phyloP scores from a whole-genome alignment of 192 early-diverging fungal species.

The Glomus cerebriforme region DNA sequence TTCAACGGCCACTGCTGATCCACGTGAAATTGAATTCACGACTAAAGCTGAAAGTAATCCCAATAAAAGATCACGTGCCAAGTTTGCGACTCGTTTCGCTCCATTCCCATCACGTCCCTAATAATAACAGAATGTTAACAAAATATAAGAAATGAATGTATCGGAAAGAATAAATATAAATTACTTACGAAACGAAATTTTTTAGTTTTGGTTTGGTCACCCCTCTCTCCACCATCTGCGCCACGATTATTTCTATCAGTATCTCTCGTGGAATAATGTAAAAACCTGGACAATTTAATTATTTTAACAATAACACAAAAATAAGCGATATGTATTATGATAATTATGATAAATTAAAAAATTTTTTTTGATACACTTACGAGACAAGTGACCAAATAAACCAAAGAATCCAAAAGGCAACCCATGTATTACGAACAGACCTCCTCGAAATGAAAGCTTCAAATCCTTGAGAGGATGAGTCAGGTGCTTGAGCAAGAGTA shows the following conservation, averaged over 20 bases:
- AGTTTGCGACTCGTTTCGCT: conserved; percentile 10
- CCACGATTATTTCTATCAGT: too few relatives aligned
- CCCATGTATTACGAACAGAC: conserved; percentile 3
- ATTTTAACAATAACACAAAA: too few relatives aligned
- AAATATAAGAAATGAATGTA: too few relatives aligned
- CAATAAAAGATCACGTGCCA: conserved; percentile 41
- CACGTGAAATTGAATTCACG: conserved; percentile 43
- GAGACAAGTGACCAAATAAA: conserved; percentile 8
- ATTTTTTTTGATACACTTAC: not conserved
- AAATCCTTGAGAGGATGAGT: not conserved
- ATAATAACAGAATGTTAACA: too few relatives aligned
- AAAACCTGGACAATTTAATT: too few relatives aligned
- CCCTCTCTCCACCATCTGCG: too few relatives aligned
- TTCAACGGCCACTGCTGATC: conserved; percentile 36
- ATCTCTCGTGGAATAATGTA: too few relatives aligned
- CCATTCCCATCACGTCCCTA: not conserved
- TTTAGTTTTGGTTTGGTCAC: too few relatives aligned
- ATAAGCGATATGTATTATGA: too few relatives aligned
- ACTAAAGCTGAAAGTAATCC: conserved; percentile 37
- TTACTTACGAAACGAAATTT: too few relatives aligned
- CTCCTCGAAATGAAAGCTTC: not conserved
- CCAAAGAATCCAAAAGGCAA: conserved; percentile 25
- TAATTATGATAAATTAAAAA: too few relatives aligned
- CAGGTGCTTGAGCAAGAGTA: not conserved
- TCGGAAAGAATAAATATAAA: too few relatives aligned